Evolutionary conservation across 805 yeast genomes (phyloP).

Genomic region (Yarrowia divulgata): DNA sequence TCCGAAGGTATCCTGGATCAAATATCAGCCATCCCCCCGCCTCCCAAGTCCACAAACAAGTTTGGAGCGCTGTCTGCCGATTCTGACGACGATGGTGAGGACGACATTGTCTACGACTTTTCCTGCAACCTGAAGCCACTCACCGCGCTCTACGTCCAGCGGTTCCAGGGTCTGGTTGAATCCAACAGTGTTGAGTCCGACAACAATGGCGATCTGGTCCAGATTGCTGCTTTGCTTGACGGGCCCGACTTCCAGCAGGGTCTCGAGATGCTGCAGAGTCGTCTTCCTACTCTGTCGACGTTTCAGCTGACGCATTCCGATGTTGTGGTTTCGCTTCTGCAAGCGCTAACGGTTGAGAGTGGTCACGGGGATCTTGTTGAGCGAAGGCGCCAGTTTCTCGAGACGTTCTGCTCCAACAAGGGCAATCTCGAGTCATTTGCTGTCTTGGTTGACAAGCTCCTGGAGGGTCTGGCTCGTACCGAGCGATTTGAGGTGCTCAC

Average conservation of each 20-base stretch:
- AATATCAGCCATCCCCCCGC: slow-evolving; percentile 48
- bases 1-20: slow-evolving; percentile 77
- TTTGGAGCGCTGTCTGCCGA: slow-evolving; percentile 42
- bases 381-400: slow-evolving; percentile 54
- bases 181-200: slow-evolving; percentile 6
- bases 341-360: slow-evolving; percentile 46
- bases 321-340: slow-evolving; percentile 56
- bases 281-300: slow-evolving; percentile 59
- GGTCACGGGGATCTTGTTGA: slow-evolving; percentile 43
- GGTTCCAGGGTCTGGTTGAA: slow-evolving; percentile 32
- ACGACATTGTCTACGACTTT: slow-evolving; percentile 45
- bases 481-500: slow-evolving; percentile 74
- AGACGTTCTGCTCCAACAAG: slow-evolving; percentile 50
- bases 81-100: slow-evolving; percentile 42
- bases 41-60: slow-evolving; percentile 42
- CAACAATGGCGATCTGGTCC: slow-evolving; percentile 15
- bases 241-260: slow-evolving; percentile 39
- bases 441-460: slow-evolving; percentile 62
- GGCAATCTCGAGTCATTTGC: slow-evolving; percentile 47
- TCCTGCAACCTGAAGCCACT: slow-evolving; percentile 42
- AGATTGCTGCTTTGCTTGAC: slow-evolving; percentile 39
- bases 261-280: slow-evolving; percentile 26
- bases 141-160: slow-evolving; percentile 45
- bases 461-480: slow-evolving; percentile 73
- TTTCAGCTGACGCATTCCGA: slow-evolving; percentile 80